phyloP scores from a whole-genome alignment of 352 stramenopile species.

The Globisporangium paddicum region DNA sequence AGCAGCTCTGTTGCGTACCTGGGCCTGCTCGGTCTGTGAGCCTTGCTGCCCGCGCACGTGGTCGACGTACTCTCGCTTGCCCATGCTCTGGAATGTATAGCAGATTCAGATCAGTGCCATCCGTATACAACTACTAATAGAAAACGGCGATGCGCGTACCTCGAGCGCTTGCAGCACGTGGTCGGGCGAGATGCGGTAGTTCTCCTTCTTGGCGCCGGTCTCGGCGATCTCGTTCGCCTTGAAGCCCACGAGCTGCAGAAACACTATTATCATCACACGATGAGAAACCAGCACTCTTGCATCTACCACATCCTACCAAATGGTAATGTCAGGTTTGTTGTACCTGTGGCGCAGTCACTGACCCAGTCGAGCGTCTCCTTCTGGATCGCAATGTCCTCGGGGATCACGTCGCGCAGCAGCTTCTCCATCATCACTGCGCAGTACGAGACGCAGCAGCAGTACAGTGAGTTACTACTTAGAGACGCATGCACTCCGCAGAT shows the following conservation, averaged over 20 bases:
- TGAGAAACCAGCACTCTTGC: no score
- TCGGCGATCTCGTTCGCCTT: conserved; percentile 53
- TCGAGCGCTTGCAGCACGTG: conserved; percentile 52
- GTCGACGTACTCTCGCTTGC: conserved; percentile 29
- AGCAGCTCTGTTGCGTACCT: conserved; percentile 17
- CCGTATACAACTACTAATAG: no score
- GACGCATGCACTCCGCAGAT: not conserved
- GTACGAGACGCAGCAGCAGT: not conserved
- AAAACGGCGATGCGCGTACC: conserved; percentile 24
- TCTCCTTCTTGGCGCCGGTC: conserved; percentile 45
- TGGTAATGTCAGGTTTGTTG: not conserved
- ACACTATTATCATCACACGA: conserved; percentile 24
- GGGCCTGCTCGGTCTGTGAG: conserved; percentile 18
- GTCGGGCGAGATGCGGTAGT: conserved; percentile 63
- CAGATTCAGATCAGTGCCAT: not conserved
- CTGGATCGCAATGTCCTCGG: conserved; percentile 43
- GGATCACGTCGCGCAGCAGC: conserved; percentile 50
- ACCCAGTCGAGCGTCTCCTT: conserved; percentile 71
- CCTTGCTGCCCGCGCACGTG: conserved; percentile 29
- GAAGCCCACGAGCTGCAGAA: conserved; percentile 38
- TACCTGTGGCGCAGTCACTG: conserved; percentile 49
- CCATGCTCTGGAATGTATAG: conserved; percentile 22
- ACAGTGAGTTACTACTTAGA: not conserved
- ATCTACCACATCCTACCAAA: no score
- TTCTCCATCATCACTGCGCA: conserved; percentile 28